Percentiles rank a stretch among this genome's conserved stretches.
Evolutionary conservation across 2,329 filamentous ascomycete genomes (phyloP).

Genomic region (Phyllosticta capitalensis): DNA sequence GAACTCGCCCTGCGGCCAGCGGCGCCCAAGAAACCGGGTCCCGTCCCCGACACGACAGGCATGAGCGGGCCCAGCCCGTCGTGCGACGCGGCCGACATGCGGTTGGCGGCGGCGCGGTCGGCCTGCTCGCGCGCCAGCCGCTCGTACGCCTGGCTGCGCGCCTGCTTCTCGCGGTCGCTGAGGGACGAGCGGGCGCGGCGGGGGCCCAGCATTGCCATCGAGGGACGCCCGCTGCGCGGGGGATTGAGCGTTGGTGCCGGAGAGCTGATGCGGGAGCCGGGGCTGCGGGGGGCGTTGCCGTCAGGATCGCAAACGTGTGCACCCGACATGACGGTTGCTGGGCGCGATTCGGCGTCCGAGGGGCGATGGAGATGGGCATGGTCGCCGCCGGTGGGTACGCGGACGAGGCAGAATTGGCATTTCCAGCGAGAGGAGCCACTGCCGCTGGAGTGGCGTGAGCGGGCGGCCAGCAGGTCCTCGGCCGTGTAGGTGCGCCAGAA

Average conservation of each 20-base stretch:
- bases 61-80: neutral
- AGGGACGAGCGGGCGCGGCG: constrained; percentile 12
- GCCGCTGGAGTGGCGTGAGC: too few species aligned
- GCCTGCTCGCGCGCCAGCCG: constrained; percentile 31
- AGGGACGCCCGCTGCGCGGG: neutral
- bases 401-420: neutral
- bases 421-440: neutral
- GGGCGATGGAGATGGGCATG: neutral
- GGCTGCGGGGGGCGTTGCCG: neutral
- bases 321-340: neutral
- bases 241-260: neutral
- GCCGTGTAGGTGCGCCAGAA: neutral
- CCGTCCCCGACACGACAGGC: neutral
- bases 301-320: neutral
- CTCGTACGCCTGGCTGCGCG: constrained; percentile 27
- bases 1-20: neutral
- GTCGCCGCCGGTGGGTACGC: neutral
- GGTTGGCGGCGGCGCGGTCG: constrained; percentile 14
- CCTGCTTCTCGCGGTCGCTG: constrained; percentile 7
- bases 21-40: neutral
- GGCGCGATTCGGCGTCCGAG: neutral
- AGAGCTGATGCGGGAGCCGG: neutral
- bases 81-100: neutral
- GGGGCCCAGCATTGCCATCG: neutral
- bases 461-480: neutral